Conservation (phyloP, 192 early-diverging fungal species). For the Coemansia sp. region DNA sequence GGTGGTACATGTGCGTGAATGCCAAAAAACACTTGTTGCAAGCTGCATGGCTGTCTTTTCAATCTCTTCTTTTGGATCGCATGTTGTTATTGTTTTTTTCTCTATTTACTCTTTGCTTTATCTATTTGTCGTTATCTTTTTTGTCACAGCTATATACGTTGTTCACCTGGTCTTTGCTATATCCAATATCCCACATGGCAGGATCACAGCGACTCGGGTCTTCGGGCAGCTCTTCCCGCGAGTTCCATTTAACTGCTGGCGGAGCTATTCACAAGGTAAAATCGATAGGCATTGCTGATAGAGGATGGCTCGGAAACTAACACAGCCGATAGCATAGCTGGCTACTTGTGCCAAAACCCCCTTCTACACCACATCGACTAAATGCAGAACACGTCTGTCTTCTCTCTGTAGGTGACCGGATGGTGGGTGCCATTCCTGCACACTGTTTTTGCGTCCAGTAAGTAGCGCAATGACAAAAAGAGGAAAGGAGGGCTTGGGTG, state of each 20-base stretch:
- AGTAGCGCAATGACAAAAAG: conserved; percentile 6
- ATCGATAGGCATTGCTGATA: neutral
- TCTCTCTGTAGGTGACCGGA: conserved; percentile 40
- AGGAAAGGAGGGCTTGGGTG: neutral
- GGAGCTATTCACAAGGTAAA: conserved; percentile 42
- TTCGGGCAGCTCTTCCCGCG: conserved; percentile 16
- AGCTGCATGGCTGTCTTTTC: neutral
- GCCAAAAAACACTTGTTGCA: neutral
- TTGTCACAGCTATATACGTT: neutral
- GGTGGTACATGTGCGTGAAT: neutral
- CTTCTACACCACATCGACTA: neutral
- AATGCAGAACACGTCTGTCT: neutral
- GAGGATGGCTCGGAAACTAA: neutral
- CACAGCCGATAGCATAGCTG: neutral
- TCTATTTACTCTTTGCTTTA: neutral
- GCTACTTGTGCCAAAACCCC: neutral
- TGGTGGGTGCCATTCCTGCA: conserved; percentile 57
- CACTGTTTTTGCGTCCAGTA: conserved; percentile 55
- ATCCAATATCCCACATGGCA: conserved; percentile 14
- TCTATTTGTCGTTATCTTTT: neutral
- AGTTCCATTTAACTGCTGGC: conserved; percentile 39
- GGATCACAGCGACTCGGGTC: conserved; percentile 25
- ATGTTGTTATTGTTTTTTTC: neutral
- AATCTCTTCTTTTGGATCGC: neutral
- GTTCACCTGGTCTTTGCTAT: neutral